Conservation (phyloP, 2,329 filamentous ascomycete genomes). For the Aspergillus niger region DNA sequence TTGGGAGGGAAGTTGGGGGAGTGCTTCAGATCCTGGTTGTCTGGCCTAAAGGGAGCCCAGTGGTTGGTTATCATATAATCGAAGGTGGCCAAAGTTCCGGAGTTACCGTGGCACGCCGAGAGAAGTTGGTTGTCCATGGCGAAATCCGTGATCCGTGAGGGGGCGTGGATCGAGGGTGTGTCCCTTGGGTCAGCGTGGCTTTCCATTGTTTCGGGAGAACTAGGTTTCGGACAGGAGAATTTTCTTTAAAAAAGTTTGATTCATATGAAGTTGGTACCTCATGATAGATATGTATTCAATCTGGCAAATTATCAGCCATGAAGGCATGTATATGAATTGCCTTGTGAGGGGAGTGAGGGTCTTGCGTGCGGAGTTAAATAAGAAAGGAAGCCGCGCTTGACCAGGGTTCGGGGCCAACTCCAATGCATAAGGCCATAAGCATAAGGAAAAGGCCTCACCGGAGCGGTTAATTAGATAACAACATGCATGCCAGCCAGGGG, state of each 20-base stretch:
- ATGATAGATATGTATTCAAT: too few species aligned
- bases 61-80: constrained; percentile 1
- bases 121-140: constrained; percentile 4
- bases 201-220: constrained; percentile 3
- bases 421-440: constrained; percentile 2
- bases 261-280: background rate
- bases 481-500: constrained; percentile 9
- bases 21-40: background rate
- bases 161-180: constrained; percentile 1
- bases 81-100: constrained; percentile 6
- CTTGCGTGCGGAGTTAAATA: constrained; percentile 1
- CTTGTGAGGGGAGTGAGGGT: background rate
- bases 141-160: constrained; percentile 9
- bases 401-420: constrained; percentile 6
- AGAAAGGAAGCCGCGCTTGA: background rate
- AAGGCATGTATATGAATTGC: background rate
- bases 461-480: constrained; percentile 8
- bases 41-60: background rate
- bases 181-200: constrained; percentile 8
- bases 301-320: background rate
- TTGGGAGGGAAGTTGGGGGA: background rate
- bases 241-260: background rate
- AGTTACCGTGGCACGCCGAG: constrained; percentile 9
- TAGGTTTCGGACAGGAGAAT: background rate
- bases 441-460: constrained; percentile 6